phyloP scores from a whole-genome alignment of 208 protist species.

The Strigomonas culicis region DNA sequence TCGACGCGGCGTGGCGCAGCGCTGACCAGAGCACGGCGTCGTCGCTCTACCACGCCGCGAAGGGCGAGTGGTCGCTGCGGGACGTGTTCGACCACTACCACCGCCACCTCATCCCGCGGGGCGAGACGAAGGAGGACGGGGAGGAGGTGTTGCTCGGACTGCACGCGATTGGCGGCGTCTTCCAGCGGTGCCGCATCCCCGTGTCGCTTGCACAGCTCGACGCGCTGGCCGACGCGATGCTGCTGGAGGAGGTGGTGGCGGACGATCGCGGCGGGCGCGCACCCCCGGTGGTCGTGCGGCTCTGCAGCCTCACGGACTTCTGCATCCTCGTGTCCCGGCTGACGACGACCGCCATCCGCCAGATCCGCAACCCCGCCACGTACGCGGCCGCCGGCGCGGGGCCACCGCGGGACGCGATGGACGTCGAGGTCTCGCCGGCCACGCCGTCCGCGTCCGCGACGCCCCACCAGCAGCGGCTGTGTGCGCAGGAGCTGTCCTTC shows the following conservation, averaged over 20 bases:
- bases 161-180: not conserved
- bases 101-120: not conserved
- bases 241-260: conserved; percentile 14
- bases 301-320: conserved; percentile 37
- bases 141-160: not conserved
- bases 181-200: not conserved
- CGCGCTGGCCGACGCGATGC: conserved; percentile 56
- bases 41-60: not conserved
- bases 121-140: not conserved
- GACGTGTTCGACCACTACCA: conserved; percentile 19
- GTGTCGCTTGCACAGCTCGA: conserved; percentile 19
- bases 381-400: not conserved
- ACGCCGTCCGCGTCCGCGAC: not conserved
- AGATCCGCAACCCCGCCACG: conserved; percentile 30
- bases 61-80: conserved; percentile 14
- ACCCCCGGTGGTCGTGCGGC: not conserved
- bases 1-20: not conserved
- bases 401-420: not conserved
- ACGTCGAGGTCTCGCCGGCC: not conserved
- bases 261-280: not conserved
- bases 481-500: no score
- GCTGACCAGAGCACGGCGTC: not conserved
- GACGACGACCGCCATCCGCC: conserved; percentile 43
- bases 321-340: conserved; percentile 69
- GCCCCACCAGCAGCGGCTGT: no score